Evolutionary conservation across 306 rosid species (phyloP), one percentile per base, ranked within the genome.

Genomic region (Lathyrus tuberosus): DNA sequence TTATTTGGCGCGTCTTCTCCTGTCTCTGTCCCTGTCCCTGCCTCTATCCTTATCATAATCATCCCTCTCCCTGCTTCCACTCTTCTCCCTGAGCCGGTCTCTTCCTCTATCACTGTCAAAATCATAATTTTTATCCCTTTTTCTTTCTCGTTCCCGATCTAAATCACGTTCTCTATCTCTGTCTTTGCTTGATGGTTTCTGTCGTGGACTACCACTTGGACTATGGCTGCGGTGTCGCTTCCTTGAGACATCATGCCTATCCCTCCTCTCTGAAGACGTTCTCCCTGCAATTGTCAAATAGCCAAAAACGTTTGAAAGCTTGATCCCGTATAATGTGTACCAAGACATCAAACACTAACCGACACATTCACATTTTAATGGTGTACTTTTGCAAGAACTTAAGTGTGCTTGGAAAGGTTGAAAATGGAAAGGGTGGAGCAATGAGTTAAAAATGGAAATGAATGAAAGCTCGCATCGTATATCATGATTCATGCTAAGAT

Each of bases 41-140:
- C 75, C 86, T 69, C 88, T 87, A 22, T 86, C 99, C 84, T 79
- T 84, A 42, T 89, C 96, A 6, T 81, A 84, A 68, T 94, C 99
- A 65, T 94, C 97, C 75, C 95, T 84, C 69, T 94, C 99, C 67
- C 89, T 71, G 81, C 99, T 91, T 67, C 96, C 97, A 82, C 99
- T 86, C 83, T 91, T 91, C 67, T 88, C 99, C 26, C 89, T 69
- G 46, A 43, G 86, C 48, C 90, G 74, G 40, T 84, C 86, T 62
- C 80, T 75, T 71, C 85, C 93, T 58, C 86, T 81, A n/a, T 89
- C 92, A 33, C 48, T 64, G 48, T 87, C 88, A 14, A 78, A 69
- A 78, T 88, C 95, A 60, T 78, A 31, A 71, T 46, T 84, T 79
- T 84, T 90, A 15, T 90, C 96, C 69, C 89, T 60, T 53, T 77